Percentiles rank a stretch among this genome's conserved stretches.
Evolutionary conservation across 805 yeast species (phyloP).

Genomic region (Kuraishia cidri): DNA sequence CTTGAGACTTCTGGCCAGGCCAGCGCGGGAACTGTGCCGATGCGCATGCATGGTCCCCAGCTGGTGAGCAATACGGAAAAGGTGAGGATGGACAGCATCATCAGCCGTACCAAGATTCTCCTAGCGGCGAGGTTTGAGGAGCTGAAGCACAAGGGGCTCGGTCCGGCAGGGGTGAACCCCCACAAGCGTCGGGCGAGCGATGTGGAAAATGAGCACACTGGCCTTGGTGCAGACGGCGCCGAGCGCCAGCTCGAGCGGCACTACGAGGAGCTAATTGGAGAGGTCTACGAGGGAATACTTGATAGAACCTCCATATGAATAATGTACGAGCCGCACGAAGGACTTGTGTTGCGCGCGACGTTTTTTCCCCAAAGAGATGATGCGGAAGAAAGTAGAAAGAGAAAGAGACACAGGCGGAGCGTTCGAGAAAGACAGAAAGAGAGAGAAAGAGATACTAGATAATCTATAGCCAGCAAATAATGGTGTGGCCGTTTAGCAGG

Average conservation of each 20-base stretch:
- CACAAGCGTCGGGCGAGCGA: background rate
- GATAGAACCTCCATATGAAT: slow-evolving; percentile 1
- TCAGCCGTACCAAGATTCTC: slow-evolving; percentile 18
- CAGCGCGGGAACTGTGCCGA: no score
- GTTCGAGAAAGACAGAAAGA: no score
- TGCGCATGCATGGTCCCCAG: no score
- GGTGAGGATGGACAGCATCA: slow-evolving; percentile 20
- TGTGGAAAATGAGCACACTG: background rate
- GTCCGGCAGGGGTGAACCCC: slow-evolving; percentile 4
- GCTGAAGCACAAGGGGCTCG: slow-evolving; percentile 8
- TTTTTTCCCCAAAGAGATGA: no score
- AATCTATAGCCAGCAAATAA: no score
- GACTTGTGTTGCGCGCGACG: no score
- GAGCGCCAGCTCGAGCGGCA: background rate
- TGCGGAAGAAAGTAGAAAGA: no score
- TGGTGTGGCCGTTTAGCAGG: slow-evolving; percentile 10
- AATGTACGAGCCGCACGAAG: no score
- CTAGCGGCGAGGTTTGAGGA: slow-evolving; percentile 18
- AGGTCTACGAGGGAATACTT: slow-evolving; percentile 20
- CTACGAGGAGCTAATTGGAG: slow-evolving; percentile 21
- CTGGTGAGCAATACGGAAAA: slow-evolving; percentile 21
- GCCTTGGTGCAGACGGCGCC: background rate
- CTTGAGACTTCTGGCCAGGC: background rate
- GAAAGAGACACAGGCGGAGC: no score
- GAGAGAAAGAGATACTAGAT: no score